Conservation (phyloP, 306 rosid genomes). For the Abrus precatorius region DNA sequence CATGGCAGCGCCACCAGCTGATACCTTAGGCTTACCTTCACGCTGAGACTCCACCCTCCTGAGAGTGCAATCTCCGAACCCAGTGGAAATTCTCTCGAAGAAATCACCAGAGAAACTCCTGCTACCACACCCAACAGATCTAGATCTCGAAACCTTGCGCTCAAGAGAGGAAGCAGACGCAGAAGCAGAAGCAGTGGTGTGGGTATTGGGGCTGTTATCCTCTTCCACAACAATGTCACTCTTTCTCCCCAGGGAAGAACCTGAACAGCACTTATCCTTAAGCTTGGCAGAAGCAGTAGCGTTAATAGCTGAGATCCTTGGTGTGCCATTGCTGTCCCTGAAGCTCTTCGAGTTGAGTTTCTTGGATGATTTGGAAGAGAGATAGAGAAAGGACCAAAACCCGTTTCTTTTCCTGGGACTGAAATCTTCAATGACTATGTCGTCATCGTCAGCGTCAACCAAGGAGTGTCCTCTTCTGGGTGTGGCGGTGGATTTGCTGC, state of each 20-base stretch:
- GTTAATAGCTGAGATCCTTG: conserved; percentile 37
- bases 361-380: conserved; percentile 55
- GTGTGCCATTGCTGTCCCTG: conserved; percentile 28
- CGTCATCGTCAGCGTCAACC: conserved; percentile 48
- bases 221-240: conserved; percentile 54
- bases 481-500: conserved; percentile 87
- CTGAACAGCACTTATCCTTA: conserved; percentile 45
- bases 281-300: background rate
- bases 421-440: conserved; percentile 33
- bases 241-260: conserved; percentile 46
- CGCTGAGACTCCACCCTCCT: conserved; percentile 92
- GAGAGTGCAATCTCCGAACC: conserved; percentile 93
- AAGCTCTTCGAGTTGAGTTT: conserved; percentile 50
- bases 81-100: conserved; percentile 97
- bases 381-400: conserved; percentile 89
- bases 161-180: conserved; percentile 77
- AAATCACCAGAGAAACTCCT: conserved; percentile 95
- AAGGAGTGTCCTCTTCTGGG: conserved; percentile 59
- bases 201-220: conserved; percentile 58
- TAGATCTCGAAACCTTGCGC: conserved; percentile 92
- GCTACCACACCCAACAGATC: conserved; percentile 98
- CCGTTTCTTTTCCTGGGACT: conserved; percentile 77
- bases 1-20: conserved; percentile 9
- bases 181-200: conserved; percentile 63
- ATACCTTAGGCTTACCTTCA: conserved; percentile 70